phyloP scores from a whole-genome alignment of 192 early-diverging fungal genomes.

The Dimargaris verticillata region DNA sequence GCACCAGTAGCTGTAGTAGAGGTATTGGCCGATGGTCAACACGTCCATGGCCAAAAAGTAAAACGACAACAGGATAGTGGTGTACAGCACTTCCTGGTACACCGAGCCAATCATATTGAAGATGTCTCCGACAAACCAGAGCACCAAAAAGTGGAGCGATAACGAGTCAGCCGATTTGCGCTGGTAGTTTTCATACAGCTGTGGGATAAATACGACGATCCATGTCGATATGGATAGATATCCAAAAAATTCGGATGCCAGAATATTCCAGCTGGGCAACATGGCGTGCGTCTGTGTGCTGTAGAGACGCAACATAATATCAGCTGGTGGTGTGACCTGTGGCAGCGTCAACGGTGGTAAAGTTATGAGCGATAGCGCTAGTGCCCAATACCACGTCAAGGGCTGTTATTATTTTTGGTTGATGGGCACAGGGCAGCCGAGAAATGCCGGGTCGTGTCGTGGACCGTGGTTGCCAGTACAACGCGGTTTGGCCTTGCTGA shows the following conservation, averaged over 20 bases:
- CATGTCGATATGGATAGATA: conserved; percentile 56
- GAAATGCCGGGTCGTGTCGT: too few relatives aligned
- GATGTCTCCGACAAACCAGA: conserved; percentile 66
- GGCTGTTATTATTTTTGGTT: too few relatives aligned
- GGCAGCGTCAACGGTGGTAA: too few relatives aligned
- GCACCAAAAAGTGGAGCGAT: conserved; percentile 47
- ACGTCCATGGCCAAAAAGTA: conserved; percentile 61
- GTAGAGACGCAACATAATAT: too few relatives aligned
- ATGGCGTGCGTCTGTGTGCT: too few relatives aligned
- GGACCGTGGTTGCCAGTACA: too few relatives aligned
- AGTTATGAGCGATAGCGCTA: too few relatives aligned
- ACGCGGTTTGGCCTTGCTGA: too few relatives aligned
- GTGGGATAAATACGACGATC: conserved; percentile 70
- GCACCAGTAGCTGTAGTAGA: conserved; percentile 38
- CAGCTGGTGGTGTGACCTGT: too few relatives aligned
- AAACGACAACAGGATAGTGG: conserved; percentile 48
- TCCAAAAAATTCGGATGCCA: conserved; percentile 37
- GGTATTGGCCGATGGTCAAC: conserved; percentile 42
- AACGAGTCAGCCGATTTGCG: conserved; percentile 61
- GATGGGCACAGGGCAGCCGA: too few relatives aligned
- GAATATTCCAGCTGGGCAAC: conserved; percentile 13
- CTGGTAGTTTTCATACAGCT: conserved; percentile 62
- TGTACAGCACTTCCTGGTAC: conserved; percentile 50
- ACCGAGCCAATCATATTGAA: conserved; percentile 57
- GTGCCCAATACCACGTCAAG: too few relatives aligned